These are phyloP conservation scores for Orychophragmus violaceus DNA, from an alignment of 345 rosid species.

Conservation along the genomic window DNA sequence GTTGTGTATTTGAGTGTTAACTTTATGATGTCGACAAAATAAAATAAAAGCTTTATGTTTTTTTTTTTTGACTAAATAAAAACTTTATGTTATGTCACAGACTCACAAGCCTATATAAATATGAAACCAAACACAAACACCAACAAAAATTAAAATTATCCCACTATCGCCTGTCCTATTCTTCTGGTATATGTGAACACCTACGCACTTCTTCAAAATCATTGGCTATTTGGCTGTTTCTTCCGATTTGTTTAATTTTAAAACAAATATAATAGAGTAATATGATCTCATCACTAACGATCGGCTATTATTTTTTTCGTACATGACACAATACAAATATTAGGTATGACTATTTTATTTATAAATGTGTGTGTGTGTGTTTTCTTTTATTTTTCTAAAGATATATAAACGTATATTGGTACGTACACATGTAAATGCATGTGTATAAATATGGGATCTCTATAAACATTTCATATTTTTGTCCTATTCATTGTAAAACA, in stretches of 20 bases:
- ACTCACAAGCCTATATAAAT: background rate
- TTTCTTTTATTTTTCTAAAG: background rate
- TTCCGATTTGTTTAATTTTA: background rate
- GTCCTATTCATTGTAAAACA: background rate
- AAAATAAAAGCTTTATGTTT: background rate
- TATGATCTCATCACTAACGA: slow-evolving; percentile 5
- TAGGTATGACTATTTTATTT: slow-evolving; percentile 5
- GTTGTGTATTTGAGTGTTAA: slow-evolving; percentile 3
- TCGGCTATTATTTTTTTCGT: background rate
- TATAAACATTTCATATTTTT: background rate
- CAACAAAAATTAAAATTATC: background rate
- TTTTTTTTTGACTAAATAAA: too few species aligned
- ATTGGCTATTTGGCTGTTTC: slow-evolving; percentile 18
- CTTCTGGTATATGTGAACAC: slow-evolving; percentile 10
- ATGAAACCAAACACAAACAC: slow-evolving; percentile 14
- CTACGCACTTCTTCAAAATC: slow-evolving; percentile 9
- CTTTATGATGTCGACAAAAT: slow-evolving; percentile 6
- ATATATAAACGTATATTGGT: background rate
- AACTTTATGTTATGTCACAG: slow-evolving; percentile 4
- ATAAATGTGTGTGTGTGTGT: background rate
- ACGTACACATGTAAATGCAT: background rate
- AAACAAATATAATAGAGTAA: background rate
- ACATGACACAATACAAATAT: slow-evolving; percentile 6
- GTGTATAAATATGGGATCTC: background rate
- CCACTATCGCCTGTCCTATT: slow-evolving; percentile 8